These are phyloP conservation scores for Podaxis carcinomalis DNA, from an alignment of 768 basidiomycete species.

Conservation along the genomic window DNA sequence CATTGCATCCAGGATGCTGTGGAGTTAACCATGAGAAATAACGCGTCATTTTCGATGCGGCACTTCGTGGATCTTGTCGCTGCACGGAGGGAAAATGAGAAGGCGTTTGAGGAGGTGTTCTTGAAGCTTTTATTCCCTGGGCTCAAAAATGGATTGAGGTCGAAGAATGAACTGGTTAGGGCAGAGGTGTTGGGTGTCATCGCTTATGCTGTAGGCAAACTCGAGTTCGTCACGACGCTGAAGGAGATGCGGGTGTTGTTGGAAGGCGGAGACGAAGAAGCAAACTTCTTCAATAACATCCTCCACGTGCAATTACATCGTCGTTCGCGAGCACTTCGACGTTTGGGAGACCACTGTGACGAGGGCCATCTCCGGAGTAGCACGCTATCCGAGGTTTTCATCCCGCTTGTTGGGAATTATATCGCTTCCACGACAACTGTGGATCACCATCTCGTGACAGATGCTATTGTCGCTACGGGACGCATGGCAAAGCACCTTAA, in stretches of 20 bases:
- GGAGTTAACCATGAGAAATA: constrained; percentile 83
- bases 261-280: constrained; percentile 87
- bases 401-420: constrained; percentile 85
- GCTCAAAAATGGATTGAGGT: constrained; percentile 73
- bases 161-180: constrained; percentile 83
- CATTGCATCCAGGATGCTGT: constrained; percentile 85
- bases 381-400: constrained; percentile 75
- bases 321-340: constrained; percentile 77
- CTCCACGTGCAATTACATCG: constrained; percentile 91
- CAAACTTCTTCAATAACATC: constrained; percentile 95
- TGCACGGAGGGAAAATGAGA: constrained; percentile 22
- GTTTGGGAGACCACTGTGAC: constrained; percentile 76
- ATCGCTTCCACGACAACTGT: constrained; percentile 55
- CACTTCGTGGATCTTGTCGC: constrained; percentile 70
- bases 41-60: constrained; percentile 70
- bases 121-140: constrained; percentile 67
- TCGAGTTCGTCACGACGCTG: constrained; percentile 51
- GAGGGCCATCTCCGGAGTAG: constrained; percentile 61
- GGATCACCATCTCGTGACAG: constrained; percentile 87
- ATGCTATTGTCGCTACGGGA: constrained; percentile 79
- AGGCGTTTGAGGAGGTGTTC: constrained; percentile 53
- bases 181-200: constrained; percentile 78
- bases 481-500: constrained; percentile 69
- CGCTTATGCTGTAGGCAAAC: constrained; percentile 66
- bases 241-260: constrained; percentile 81